phyloP scores from a whole-genome alignment of 1,139 yeast genomes.

The Sugiyamaella paludigena region DNA sequence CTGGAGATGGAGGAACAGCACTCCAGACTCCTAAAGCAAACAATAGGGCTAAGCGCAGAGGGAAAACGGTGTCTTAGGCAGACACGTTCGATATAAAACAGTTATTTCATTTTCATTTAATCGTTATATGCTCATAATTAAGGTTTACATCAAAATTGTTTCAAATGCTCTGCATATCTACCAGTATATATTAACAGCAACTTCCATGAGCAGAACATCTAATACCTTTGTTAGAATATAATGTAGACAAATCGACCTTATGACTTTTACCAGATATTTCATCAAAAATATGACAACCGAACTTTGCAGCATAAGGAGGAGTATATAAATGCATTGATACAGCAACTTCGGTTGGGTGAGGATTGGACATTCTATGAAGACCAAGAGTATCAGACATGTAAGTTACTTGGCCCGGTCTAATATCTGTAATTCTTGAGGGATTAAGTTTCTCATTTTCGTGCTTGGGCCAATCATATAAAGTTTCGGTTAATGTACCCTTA shows the following conservation, averaged over 20 bases:
- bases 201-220: conserved; percentile 8
- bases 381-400: conserved; percentile 69
- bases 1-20: too few relatives aligned
- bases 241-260: conserved; percentile 59
- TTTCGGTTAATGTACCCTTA: conserved; percentile 59
- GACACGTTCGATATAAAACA: too few relatives aligned
- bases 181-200: conserved; percentile 5
- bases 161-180: too few relatives aligned
- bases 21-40: too few relatives aligned
- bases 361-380: conserved; percentile 62
- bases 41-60: too few relatives aligned
- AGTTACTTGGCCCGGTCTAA: conserved; percentile 52
- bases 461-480: conserved; percentile 55
- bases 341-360: conserved; percentile 47
- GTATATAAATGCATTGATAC: conserved; percentile 72
- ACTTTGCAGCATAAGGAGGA: conserved; percentile 71
- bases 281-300: conserved; percentile 63
- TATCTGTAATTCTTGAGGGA: conserved; percentile 36
- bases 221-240: conserved; percentile 64
- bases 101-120: background rate
- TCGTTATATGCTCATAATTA: background rate
- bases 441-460: conserved; percentile 24
- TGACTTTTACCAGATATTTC: conserved; percentile 51
- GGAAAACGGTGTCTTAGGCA: too few relatives aligned
- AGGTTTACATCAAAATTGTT: background rate